Conservation (phyloP, 1,139 yeast genomes). For the Candida albicans region DNA sequence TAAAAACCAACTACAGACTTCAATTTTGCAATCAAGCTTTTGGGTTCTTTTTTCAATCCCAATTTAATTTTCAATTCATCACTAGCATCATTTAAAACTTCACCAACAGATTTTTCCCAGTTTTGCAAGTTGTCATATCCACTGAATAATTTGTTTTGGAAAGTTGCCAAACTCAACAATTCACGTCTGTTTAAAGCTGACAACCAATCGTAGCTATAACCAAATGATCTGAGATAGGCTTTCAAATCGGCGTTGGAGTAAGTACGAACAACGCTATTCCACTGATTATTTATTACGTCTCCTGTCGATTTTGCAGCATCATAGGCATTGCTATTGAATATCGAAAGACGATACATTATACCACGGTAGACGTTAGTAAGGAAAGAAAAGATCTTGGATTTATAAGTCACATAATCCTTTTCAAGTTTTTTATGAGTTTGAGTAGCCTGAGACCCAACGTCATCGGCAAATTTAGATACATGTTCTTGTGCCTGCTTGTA, state of each 20-base stretch:
- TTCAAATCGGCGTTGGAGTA: conserved; percentile 59
- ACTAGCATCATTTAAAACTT: conserved; percentile 21
- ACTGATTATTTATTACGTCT: conserved; percentile 32
- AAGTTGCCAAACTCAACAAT: conserved; percentile 46
- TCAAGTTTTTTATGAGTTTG: conserved; percentile 4
- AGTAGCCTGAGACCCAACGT: conserved; percentile 4
- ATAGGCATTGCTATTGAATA: conserved; percentile 9
- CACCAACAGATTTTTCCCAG: conserved; percentile 28
- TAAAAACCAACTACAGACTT: conserved; percentile 9
- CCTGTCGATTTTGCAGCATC: conserved; percentile 22
- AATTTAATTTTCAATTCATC: conserved; percentile 19
- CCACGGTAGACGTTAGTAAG: conserved; percentile 6
- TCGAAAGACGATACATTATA: conserved; percentile 10
- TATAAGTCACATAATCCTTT: conserved; percentile 8
- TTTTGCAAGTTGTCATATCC: conserved; percentile 18
- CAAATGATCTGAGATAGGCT: conserved; percentile 53
- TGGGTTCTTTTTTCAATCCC: conserved; percentile 19
- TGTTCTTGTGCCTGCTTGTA: conserved; percentile 13
- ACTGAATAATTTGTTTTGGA: conserved; percentile 35
- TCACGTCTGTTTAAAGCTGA: conserved; percentile 43
- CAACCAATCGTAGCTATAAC: conserved; percentile 36
- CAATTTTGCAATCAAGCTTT: conserved; percentile 7
- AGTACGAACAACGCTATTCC: conserved; percentile 20
- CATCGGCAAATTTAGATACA: conserved; percentile 7
- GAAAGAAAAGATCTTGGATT: conserved; percentile 7